Evolutionary conservation across 805 yeast genomes (phyloP), one percentile per base, ranked within the genome.

Genomic region (Lipomyces oligophaga): DNA sequence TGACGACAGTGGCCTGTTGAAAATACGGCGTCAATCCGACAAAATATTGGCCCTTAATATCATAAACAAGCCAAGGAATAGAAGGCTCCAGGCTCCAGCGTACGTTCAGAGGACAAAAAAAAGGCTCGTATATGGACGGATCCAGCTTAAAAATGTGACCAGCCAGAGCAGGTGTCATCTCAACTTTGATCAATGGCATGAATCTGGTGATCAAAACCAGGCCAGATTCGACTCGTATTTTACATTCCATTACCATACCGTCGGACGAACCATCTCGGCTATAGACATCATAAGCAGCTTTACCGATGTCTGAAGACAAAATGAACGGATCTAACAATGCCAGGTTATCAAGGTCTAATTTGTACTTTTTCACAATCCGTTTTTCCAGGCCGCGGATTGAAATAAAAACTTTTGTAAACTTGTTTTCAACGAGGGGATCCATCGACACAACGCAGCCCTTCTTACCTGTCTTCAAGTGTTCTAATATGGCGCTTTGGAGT

Each of bases 21-120:
- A 45, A 45, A n/a, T 39, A 41, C 13, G 49, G 49, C 20, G 49
- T 46, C 18, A 39, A n/a, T 3, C 49, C 49, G 2, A 43, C 21
- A 15, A 45, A 45, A 13, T 42, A 26, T n/a, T 18, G 22, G 19
- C 22, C n/a, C 5, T 20, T 24, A 8, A 22, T 19, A n/a, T 45
- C 41, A 19, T 26, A 35, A 6, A 45, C 49, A 19, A 45, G 38
- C 49, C 49, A 45, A n/a, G 48, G 40, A 5, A 41, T 15, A 35
- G 40, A 39, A 13, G 49, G 49, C 33, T 34, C 42, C 11, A 39
- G 30, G 11, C 16, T 26, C 49, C 49, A 45, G 8, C 15, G 15
- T 8, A 45, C 49, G 19, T 34, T 21, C 5, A 13, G 26, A 15
- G 48, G 47, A 6, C 28, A 13, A 25, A 45, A 45, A 22, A 45